Base-by-base conservation (phyloP, 805 yeast species). In the Grigorovia humatica region DNA sequence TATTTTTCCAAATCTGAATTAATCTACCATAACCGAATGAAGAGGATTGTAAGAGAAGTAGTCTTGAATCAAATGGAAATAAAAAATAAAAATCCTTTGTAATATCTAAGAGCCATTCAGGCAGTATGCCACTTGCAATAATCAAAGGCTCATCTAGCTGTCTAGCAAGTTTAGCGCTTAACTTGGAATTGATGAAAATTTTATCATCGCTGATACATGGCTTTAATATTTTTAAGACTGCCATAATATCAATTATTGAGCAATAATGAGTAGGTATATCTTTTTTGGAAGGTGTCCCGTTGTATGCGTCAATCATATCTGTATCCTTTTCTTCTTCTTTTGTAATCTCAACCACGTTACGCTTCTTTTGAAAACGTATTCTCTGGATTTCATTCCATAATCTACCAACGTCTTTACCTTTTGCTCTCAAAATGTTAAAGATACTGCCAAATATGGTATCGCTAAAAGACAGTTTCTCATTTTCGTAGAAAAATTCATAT, bases 1-100 rank as follows among this genome's bases (percentile, higher is more conserved):
- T 72, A 4, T 70, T 61, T 58, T 80, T 85, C 96, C 96, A 88
- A 46, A 80, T 74, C 54, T 83, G 84, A 52, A 91, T 83, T 47
- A 88, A 70, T 52, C 97, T 74, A 1, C 95, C 85, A 63, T 87
- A 84, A 0, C 98, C 98, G 70, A 86, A 90, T 0, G 97, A 89
- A 0, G 96, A 88, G 8, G 90, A 81, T 57, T 86, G 91, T 51
- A 91, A 67, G 60, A 87, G 88, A 56, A 81, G 77, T 44, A 85
- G 73, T 53, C 97, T 75, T 0, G 93, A 80, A 48, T 83, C 93
- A 45, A 91, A 70, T 0, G 98, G 96, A 61, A 88, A 88, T 46
- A 91, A 62, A 59, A 91, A 91, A 12, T 96, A 88, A 59, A 76
- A 88, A 18, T 79, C 75, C 50, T 83, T 75, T 0, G 95, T 81